Percentiles rank a stretch among this genome's conserved stretches.
Evolutionary conservation across 75 land plant species (phyloP).

Genomic region (Selaginella moellendorffii): DNA sequence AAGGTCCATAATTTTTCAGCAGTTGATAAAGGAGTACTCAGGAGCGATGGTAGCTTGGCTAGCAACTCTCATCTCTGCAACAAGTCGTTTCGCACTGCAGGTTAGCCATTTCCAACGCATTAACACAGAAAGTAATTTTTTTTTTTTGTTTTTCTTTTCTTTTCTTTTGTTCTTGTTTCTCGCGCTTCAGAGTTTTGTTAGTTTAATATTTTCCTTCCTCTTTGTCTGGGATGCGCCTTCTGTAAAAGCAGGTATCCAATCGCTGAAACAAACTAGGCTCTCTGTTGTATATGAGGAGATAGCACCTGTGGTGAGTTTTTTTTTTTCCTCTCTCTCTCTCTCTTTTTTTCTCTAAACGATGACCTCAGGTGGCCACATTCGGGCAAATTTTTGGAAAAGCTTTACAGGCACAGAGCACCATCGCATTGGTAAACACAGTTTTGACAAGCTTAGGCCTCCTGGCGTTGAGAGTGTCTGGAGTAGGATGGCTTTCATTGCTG

Average conservation of each 20-base stretch:
- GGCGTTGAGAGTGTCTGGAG: conserved; percentile 10
- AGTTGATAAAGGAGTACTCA: conserved; percentile 7
- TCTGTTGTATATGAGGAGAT: conserved; percentile 15
- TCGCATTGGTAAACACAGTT: conserved; percentile 14
- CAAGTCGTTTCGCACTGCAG: conserved; percentile 6
- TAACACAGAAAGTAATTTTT: background rate
- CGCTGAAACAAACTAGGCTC: conserved; percentile 11
- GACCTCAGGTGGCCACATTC: conserved; percentile 12
- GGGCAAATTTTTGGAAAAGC: conserved; percentile 17
- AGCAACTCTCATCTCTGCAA: conserved; percentile 8
- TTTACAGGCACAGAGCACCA: conserved; percentile 16
- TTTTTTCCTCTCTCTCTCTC: background rate
- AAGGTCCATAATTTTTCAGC: conserved; percentile 4
- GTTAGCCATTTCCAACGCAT: background rate
- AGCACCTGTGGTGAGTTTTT: conserved; percentile 13
- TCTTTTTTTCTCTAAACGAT: background rate
- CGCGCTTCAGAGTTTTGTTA: conserved; percentile 10
- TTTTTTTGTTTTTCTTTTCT: conserved; percentile 2
- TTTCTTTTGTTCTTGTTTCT: background rate
- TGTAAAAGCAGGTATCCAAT: conserved; percentile 8
- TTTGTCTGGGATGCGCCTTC: conserved; percentile 16
- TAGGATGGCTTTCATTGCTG: conserved; percentile 11
- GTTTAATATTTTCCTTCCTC: conserved; percentile 14
- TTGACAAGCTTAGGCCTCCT: conserved; percentile 13
- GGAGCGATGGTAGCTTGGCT: conserved; percentile 7